Percentiles rank a stretch among this genome's conserved stretches.
Conservation (phyloP, 1,284 basidiomycete species). For the Rhizopogon hawkerae region DNA sequence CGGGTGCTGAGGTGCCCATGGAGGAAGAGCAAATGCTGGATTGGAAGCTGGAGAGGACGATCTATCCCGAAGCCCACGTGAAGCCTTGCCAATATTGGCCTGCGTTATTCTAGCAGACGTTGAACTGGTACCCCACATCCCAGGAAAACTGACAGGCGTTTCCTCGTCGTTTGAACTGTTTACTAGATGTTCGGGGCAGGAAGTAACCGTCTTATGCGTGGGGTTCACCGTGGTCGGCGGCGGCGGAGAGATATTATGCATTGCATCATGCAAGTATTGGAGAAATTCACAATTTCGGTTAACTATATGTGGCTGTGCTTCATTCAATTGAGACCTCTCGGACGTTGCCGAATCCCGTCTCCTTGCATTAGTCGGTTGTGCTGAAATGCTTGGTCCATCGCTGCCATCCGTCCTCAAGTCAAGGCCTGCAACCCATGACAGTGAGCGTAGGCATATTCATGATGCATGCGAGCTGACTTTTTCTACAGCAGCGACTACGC, state of each 20-base stretch:
- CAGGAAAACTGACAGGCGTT: background rate
- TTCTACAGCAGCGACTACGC: slow-evolving; percentile 36
- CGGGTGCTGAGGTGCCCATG: background rate
- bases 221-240: background rate
- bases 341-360: too few relatives aligned
- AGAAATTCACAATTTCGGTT: background rate
- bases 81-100: background rate
- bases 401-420: slow-evolving; percentile 50
- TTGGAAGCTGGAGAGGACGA: background rate
- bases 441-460: slow-evolving; percentile 27
- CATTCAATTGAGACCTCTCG: too few relatives aligned
- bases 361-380: too few relatives aligned
- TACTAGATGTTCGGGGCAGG: background rate
- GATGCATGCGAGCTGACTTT: slow-evolving; percentile 1
- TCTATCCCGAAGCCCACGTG: background rate
- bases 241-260: background rate
- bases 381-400: slow-evolving; percentile 20
- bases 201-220: background rate
- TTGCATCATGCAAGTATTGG: background rate
- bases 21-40: background rate
- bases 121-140: background rate
- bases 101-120: background rate
- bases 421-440: slow-evolving; percentile 43
- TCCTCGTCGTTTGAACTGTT: background rate
- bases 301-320: background rate